Evolutionary conservation across 805 yeast genomes (phyloP).

Genomic region (Ascoidea tarda): DNA sequence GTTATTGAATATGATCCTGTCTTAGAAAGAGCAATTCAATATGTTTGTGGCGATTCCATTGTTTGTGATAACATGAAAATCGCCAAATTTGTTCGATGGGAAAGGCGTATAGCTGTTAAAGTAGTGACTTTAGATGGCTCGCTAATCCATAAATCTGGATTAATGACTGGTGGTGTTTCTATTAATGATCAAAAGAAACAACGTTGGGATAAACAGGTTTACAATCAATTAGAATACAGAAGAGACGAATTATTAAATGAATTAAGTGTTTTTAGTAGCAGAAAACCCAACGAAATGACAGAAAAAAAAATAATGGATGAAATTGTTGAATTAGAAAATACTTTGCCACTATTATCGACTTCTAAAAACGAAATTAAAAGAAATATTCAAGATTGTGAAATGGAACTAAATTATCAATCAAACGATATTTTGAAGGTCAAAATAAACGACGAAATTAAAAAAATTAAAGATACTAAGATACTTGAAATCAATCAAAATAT

Average conservation of each 20-base stretch:
- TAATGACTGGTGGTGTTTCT: slow-evolving; percentile 83
- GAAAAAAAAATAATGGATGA: slow-evolving; percentile 47
- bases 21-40: slow-evolving; percentile 65
- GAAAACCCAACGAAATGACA: slow-evolving; percentile 37
- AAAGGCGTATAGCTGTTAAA: slow-evolving; percentile 38
- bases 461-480: slow-evolving; percentile 11
- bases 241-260: slow-evolving; percentile 38
- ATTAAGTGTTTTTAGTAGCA: slow-evolving; percentile 25
- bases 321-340: slow-evolving; percentile 32
- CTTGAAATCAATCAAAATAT: slow-evolving; percentile 6
- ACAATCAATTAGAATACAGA: slow-evolving; percentile 32
- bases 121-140: slow-evolving; percentile 77
- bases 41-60: slow-evolving; percentile 66
- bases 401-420: slow-evolving; percentile 1
- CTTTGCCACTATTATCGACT: slow-evolving; percentile 28
- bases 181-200: slow-evolving; percentile 26
- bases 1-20: slow-evolving; percentile 53
- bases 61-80: slow-evolving; percentile 57
- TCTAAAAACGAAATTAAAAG: slow-evolving; percentile 30
- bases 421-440: slow-evolving; percentile 11
- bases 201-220: slow-evolving; percentile 66
- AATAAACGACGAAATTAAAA: slow-evolving; percentile 12
- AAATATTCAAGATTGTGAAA: slow-evolving; percentile 34
- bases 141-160: slow-evolving; percentile 69
- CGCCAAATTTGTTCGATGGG: slow-evolving; percentile 69